Base-by-base conservation (phyloP, 352 stramenopile species). In the Phytophthora ohioensis region DNA sequence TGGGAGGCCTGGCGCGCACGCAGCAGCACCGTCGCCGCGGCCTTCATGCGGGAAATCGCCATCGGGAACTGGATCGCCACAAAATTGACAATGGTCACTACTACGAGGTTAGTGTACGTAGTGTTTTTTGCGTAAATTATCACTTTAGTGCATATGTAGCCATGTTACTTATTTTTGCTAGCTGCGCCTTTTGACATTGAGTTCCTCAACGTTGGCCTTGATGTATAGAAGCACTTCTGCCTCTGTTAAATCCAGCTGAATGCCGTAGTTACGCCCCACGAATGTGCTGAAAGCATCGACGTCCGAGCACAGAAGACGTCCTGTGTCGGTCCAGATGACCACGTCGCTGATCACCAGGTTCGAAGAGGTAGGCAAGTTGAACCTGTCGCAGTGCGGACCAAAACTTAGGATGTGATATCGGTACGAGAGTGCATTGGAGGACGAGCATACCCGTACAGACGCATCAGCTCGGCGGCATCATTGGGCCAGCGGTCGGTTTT, bases 201-300 rank as follows among this genome's bases (percentile, higher is more conserved):
- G 62, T 59, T 92, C 85, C 27, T 93, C 82, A 46, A 91, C 71
- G 71, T 93, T 91, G 15, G 82, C 81, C 51, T 89, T 90, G 57
- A 90, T 79, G 65, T 90, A 87, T 15, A 91, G 69, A 45, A 82
- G 58, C 30, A 93, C 60, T 54, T 93, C 85, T 6, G 81, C 66
- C 21, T 93, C 84, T 36, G 59, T 82, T 52, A 92, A 66, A 38
- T 93, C 85, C 56, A 91, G 62, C 53, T 91, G 81, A 12, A 93
- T 64, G 49, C 85, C 82, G 63, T 92, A 92, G 21, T 82, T 84
- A 34, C 73, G 78, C 12, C 83, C 67, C 7, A 78, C 83, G 21
- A 90, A 91, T 2, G 81, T 86, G 41, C 82, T 89, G 57, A 93
- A 93, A 36, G 67, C 69, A 38, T 92, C 82, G 35, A 83, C 81